Base-by-base conservation (phyloP, 2,329 filamentous ascomycete species). In the Penicillium sp. region DNA sequence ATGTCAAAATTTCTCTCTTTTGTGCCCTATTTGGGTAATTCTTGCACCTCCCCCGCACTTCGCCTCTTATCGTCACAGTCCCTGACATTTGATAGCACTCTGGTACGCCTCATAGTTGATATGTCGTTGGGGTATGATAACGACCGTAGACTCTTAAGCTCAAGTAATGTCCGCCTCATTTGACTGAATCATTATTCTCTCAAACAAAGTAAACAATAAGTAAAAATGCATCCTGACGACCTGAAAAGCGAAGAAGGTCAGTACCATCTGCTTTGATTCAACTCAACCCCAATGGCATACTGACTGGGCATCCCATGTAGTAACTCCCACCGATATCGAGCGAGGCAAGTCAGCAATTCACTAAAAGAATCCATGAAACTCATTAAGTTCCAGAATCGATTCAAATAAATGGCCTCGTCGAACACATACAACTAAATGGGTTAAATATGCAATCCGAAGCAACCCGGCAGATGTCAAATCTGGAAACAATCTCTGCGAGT, bases 401-500 rank as follows among this genome's bases (percentile, higher is more conserved):
- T 9, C 38, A 40, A 21, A 40, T 40, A 6, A 16, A 40, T 21
- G 38, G 38, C 16, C 16, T 21, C 4, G 38, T 40, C 38, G 38
- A 40, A 22, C 38, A 40, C 38, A 21, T 40, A 21, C 38, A 40
- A 11, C 38, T 40, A 16, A 40, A 40, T 40, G 38, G 18, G 9
- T n/a, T 40, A 6, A 40, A 22, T 10, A 16, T 40, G 3, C 38
- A 40, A 40, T 5, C 38, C 38, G 16, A 21, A 11, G 38, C 16
- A 10, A 32, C 38, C 16, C 52, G 52, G 3, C 48, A 48, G 36
- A 57, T 58, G 54, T 55, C 40, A 9, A 43, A 41, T 9, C 42
- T 65, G 22, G 56, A 63, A 40, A 65, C 59, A 36, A 56, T 67
- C 21, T 57, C 57, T 22, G 57, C 56, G 3, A 59, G 58, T 16